Conservation (phyloP, 2,329 filamentous ascomycete species). For the Diaporthe aspalathi region DNA sequence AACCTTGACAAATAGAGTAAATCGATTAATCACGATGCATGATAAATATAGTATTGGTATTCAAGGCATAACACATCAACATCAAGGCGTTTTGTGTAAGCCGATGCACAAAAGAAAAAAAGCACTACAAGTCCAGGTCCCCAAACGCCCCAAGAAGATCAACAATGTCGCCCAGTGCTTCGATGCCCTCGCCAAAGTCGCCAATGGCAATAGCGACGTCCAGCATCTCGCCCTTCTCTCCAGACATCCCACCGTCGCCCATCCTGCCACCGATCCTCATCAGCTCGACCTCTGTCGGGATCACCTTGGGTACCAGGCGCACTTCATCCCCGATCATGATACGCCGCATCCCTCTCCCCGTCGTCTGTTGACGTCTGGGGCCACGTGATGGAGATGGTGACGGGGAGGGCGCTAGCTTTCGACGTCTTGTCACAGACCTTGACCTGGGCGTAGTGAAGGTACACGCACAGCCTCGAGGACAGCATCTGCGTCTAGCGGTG, state of each 20-base stretch:
- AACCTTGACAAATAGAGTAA: background rate
- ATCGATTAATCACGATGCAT: background rate
- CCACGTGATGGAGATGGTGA: background rate
- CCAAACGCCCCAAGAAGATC: conserved; percentile 13
- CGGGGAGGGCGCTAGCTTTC: background rate
- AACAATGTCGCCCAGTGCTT: conserved; percentile 24
- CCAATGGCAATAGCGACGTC: conserved; percentile 19
- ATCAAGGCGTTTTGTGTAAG: background rate
- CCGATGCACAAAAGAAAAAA: background rate
- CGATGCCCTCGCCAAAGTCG: conserved; percentile 22
- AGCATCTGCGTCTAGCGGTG: background rate
- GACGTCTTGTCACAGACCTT: background rate
- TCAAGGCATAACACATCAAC: background rate
- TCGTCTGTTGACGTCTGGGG: fast-evolving
- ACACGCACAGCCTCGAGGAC: background rate
- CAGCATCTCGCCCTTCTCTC: conserved; percentile 8
- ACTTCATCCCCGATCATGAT: conserved; percentile 26
- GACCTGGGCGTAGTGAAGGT: background rate
- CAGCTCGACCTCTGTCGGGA: background rate
- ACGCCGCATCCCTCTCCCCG: background rate
- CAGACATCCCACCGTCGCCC: background rate
- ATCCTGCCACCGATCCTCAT: background rate
- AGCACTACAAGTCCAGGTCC: background rate
- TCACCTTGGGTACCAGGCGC: background rate
- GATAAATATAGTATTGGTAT: background rate